phyloP scores from a whole-genome alignment of 331 rosid genomes.

The Saraca asoca region DNA sequence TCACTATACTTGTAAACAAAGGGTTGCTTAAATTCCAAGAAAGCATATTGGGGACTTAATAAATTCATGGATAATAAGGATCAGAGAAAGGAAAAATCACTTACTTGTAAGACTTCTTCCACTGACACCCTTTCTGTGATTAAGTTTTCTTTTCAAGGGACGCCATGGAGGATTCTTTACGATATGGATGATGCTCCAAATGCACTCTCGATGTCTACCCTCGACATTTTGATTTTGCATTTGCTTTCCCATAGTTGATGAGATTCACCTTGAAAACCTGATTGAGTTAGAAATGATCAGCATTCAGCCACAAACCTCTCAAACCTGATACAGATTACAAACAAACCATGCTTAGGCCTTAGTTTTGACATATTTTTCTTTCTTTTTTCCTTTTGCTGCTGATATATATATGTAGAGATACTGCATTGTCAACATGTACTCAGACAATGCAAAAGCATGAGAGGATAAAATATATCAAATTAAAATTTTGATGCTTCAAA shows the following conservation, averaged over 20 bases:
- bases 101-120: slow-evolving; percentile 33
- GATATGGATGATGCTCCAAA: slow-evolving; percentile 19
- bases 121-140: slow-evolving; percentile 28
- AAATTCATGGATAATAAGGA: neutral
- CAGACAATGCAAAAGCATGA: neutral
- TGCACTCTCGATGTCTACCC: neutral
- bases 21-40: no score
- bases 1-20: no score
- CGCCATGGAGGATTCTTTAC: slow-evolving; percentile 54
- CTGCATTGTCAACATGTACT: neutral
- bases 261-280: slow-evolving; percentile 26
- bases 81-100: neutral
- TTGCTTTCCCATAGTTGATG: slow-evolving; percentile 43
- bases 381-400: neutral
- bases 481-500: no score
- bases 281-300: neutral
- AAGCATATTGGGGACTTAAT: no score
- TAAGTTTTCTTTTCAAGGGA: slow-evolving; percentile 43
- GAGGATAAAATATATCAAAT: neutral
- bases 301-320: slow-evolving; percentile 30
- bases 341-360: neutral
- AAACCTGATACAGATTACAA: slow-evolving; percentile 32
- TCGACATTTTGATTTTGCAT: slow-evolving; percentile 17
- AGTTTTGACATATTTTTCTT: neutral
- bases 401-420: neutral